Evolutionary conservation across 2,329 filamentous ascomycete species (phyloP), one percentile per base, ranked within the genome.

Genomic region (Trichoderma oligosporum): DNA sequence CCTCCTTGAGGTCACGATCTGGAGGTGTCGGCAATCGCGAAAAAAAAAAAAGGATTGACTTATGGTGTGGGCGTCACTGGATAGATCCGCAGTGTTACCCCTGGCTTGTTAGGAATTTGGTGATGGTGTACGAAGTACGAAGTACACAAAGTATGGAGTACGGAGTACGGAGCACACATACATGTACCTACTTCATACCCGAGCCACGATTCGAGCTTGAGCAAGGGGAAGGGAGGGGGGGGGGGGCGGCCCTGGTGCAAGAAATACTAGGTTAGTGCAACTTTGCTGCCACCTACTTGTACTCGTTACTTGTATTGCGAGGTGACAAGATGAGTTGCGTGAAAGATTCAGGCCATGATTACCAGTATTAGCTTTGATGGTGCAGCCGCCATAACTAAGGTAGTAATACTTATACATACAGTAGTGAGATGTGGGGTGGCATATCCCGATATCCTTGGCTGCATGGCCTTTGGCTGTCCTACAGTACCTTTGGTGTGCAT

Each of bases 81-180:
- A 36, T 56, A 59, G 57, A 59, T 59, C 57, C 57, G 38, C 18
- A 36, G 51, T 56, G 57, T 59, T 55, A 59, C 57, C 51, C 51
- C 44, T 59, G 56, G 22, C 56, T 33, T 45, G n/a, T n/a, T 38
- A 24, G 25, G 47, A 8, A 51, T n/a, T n/a, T n/a, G n/a, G n/a
- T n/a, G n/a, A 44, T 45, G 45, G 35, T 36, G 47, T 39, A 44
- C 36, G 56, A 35, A 46, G 56, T 39, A 42, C 31, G 39, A 41
- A 16, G 47, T 36, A 48, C 38, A 58, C 22, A n/a, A n/a, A n/a
- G n/a, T n/a, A 44, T 45, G 45, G 35, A 27, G 47, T 39, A 44
- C 36, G 56, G 44, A 46, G 56, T 39, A 42, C 31, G 39, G 33
- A 16, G 47, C 29, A 48, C 38, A 58, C 22, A n/a, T n/a, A n/a